A percentile compares a stretch with the other conserved stretches of the same genome.
Evolutionary conservation across 2,329 filamentous ascomycete genomes (phyloP).

Genomic region (Trichoderma arundinaceum): DNA sequence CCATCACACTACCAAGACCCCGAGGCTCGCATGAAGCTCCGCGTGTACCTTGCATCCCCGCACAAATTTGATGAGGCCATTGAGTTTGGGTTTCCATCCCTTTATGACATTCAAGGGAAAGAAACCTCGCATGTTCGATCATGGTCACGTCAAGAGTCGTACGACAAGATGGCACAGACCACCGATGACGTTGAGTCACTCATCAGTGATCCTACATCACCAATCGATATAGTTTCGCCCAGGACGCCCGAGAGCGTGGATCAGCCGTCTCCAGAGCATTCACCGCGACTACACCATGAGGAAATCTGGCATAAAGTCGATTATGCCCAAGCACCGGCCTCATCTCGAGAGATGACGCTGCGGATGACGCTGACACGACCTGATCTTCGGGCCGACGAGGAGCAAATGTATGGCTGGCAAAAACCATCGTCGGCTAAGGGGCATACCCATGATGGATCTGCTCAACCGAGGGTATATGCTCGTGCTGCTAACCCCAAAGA

Average conservation of each 20-base stretch:
- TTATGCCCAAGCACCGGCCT: slow-evolving; percentile 58
- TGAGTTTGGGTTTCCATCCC: slow-evolving; percentile 86
- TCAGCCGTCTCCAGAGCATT: slow-evolving; percentile 43
- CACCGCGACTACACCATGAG: slow-evolving; percentile 39
- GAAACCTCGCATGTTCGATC: slow-evolving; percentile 38
- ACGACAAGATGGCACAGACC: slow-evolving; percentile 50
- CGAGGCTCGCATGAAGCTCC: slow-evolving; percentile 82
- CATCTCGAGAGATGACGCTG: slow-evolving; percentile 86
- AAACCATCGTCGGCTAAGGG: slow-evolving; percentile 50
- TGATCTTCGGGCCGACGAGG: slow-evolving; percentile 78
- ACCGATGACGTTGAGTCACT: slow-evolving; percentile 63
- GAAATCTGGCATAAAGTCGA: slow-evolving; percentile 43
- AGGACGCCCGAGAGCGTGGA: slow-evolving; percentile 60
- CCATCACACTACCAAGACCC: slow-evolving; percentile 90
- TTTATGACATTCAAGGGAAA: slow-evolving; percentile 50
- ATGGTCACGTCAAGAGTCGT: slow-evolving; percentile 39
- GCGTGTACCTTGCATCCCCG: slow-evolving; percentile 83
- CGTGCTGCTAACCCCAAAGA: slow-evolving; percentile 53
- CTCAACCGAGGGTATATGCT: slow-evolving; percentile 41
- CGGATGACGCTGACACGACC: slow-evolving; percentile 94
- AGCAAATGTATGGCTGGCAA: slow-evolving; percentile 74
- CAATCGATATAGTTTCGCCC: slow-evolving; percentile 64
- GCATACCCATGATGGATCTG: slow-evolving; percentile 43
- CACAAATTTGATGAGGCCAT: slow-evolving; percentile 96
- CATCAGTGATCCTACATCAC: slow-evolving; percentile 61